Evolutionary conservation across 495 filamentous ascomycete genomes (phyloP), one percentile per base, ranked within the genome.

Genomic region (Talaromyces nanjingensis): DNA sequence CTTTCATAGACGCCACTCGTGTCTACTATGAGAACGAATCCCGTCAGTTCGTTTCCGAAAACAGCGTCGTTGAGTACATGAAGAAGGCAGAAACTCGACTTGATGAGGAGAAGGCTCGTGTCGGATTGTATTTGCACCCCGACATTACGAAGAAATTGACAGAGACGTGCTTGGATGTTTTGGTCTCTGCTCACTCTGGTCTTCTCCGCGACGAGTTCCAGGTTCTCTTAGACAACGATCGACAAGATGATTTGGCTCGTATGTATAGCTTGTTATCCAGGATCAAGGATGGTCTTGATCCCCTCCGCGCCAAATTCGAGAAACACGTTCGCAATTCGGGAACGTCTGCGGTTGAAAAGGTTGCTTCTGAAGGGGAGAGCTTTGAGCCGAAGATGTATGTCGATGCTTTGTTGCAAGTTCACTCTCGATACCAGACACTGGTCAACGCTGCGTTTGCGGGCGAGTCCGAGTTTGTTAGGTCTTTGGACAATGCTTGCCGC

Each of bases 41-140:
- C 61, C 89, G 91, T 65, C 89, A 90, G 68, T 99, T 98, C 71
- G 87, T 98, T 9, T 89, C 92, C 7, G 93, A 98, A 71, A 99
- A 99, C 70, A 96, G 90, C 67, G 92, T 98, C 6, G 93, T 99
- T 31, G 94, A 99, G 71, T 99, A 98, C 76, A 98, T 98, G 96
- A 98, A 98, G 82, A 99, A 99, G 80, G 96, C 94, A 16, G 96
- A 98, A 75, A 77, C 87, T 20, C 87, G 94, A n/a, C 76, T 99
- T 54, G 82, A 89, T 2, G 94, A 99, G 74, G 94, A 99, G 76
- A 96, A 96, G 76, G 89, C 91, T 64, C 92, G 93, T 39, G 96
- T 98, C 7, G 86, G 88, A 56, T 84, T 99, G 65, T 99, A 97
- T 70, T 81, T 98, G 27, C 91, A 97, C 65, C 83, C 83, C 9